Base-by-base conservation (phyloP, 2,329 filamentous ascomycete genomes). In the Calonectria naviculata region DNA sequence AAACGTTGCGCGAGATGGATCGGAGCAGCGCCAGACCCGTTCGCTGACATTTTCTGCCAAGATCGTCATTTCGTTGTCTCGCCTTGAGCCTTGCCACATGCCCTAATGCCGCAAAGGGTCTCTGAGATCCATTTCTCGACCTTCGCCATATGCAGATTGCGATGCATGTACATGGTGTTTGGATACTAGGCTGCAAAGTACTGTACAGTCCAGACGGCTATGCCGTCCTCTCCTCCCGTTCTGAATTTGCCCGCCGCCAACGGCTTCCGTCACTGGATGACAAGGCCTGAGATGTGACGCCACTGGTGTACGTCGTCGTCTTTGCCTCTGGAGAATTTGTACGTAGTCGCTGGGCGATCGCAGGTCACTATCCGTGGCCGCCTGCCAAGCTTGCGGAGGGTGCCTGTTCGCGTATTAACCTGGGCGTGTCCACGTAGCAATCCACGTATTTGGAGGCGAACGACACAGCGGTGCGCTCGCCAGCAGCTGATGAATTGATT, bases 231-330 rank as follows among this genome's bases (percentile, higher is more conserved):
- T 28, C 62, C 24, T n/a, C 46, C 62, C n/a, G 28, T 52, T 36
- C 19, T n/a, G 28, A 44, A 56, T 38, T 67, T 49, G 52, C 42
- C 46, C 42, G 58, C 52, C n/a, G n/a, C 13, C 36, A 44, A 67
- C 56, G 28, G 31, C 38, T 49, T 29, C 36, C 28, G 26, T 67
- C 63, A 62, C 63, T 62, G 63, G 63, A 70, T 66, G 56, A 66
- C 63, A 46, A 70, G 61, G 60, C 8, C 26, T 56, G 46, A 42
- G 52, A 65, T 62, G 62, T 49, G 58, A 66, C 68, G 68, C 68
- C 68, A 70, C 68, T 38, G 36, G 67, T 70, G 56, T 46, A 69
- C 52, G 67, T 65, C 46, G 67, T 24, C 44, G 28, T 61, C 29
- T 15, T 38, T 65, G 41, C 49, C 60, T 65, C 58, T 34, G 13